Evolutionary conservation across 1,284 basidiomycete species (phyloP), one percentile per base, ranked within the genome.

Genomic region (Cryptococcus maquisensis): DNA sequence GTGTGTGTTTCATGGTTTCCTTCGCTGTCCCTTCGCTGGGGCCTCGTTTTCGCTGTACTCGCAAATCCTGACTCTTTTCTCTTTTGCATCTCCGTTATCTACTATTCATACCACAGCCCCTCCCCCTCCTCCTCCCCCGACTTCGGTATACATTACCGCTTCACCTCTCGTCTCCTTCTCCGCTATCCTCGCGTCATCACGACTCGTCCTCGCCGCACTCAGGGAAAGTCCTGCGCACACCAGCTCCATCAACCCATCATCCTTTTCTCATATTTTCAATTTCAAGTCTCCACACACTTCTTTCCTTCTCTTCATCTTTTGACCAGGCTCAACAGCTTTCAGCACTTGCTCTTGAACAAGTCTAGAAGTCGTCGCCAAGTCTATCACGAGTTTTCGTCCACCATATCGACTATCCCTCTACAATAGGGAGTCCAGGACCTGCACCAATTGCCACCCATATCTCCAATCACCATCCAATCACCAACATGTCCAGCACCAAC

Each of bases 401-500:
- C 26, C 12, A 12, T 32, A 48, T 18, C 13, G 15, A 37, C 32
- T n/a, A n/a, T 20, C 47, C 21, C 40, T 42, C 40, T 42, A 42
- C 40, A 42, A 20, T 42, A 42, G 40, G 40, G 18, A 23, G 10
- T 4, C n/a, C n/a, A 12, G 40, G 12, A 18, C 3, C 18, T 18
- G 18, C n/a, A 16, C 5, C 26, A 21, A 12, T 32, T 32, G 28
- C 12, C 47, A 47, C 18, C 26, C 46, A 4, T 20, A 6, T 36
- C 32, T 21, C 47, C 32, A 37, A 26, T n/a, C 47, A 37, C 13
- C 32, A 20, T 32, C 32, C 47, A 26, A 37, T 39, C 47, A 52
- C 44, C 62, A 57, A 60, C 55, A 62, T 62, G 64, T 67, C 69
- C 18, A 49, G 60, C n/a, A 52, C 58, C 51, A 52, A 60, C 41